Evolutionary conservation across 202 grass and related monocot genomes (phyloP).

Genomic region (Musa balbisiana): DNA sequence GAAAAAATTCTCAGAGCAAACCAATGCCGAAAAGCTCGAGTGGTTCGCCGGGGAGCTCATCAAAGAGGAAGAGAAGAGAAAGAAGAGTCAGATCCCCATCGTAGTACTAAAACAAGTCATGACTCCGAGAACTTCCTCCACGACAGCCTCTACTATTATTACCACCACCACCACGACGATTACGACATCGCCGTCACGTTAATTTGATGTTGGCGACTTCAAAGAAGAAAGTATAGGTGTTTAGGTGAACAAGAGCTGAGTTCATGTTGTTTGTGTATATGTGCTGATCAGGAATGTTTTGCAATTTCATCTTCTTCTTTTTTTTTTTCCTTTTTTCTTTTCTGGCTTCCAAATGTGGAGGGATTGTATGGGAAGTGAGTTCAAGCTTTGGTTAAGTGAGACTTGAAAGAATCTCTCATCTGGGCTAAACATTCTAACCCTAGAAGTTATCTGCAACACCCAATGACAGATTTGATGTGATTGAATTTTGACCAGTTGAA

Average conservation of each 20-base stretch:
- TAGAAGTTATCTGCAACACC: no score
- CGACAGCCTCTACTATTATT: neutral
- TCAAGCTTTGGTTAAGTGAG: no score
- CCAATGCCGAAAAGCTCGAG: conserved; percentile 47
- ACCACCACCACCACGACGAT: neutral
- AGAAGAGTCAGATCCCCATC: conserved; percentile 28
- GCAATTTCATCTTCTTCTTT: neutral
- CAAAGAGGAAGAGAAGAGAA: conserved; percentile 45
- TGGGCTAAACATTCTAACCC: no score
- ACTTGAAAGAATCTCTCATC: no score
- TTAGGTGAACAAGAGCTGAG: neutral
- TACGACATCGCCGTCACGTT: neutral
- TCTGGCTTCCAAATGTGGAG: no score
- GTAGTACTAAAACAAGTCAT: conserved; percentile 32
- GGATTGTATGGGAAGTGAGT: no score
- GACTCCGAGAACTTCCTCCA: conserved; percentile 33
- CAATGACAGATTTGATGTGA: no score
- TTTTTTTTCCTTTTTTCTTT: neutral
- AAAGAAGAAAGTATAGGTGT: neutral
- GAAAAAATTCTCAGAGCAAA: conserved; percentile 39
- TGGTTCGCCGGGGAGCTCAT: conserved; percentile 31
- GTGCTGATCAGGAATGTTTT: neutral
- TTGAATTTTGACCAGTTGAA: no score
- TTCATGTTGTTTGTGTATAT: neutral
- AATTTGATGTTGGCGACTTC: neutral